Conservation (phyloP, 2,329 filamentous ascomycete genomes). For the Calonectria multiphialidica region DNA sequence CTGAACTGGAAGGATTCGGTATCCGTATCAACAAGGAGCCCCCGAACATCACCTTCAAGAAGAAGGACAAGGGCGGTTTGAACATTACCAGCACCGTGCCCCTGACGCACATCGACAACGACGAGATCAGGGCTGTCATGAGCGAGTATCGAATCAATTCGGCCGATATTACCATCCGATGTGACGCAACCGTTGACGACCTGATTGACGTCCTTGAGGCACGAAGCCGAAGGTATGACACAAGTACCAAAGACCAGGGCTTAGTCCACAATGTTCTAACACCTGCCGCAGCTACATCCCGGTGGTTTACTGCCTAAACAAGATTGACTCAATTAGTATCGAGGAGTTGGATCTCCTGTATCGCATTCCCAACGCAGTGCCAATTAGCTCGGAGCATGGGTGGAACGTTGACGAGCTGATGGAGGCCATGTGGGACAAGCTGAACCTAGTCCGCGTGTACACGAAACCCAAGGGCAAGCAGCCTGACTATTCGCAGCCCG, state of each 20-base stretch:
- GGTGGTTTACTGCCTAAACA: constrained; percentile 99
- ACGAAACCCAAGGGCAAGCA: constrained; percentile 97
- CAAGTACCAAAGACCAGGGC: constrained; percentile 14
- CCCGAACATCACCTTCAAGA: constrained; percentile 98
- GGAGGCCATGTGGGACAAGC: constrained; percentile 98
- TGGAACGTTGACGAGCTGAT: constrained; percentile 98
- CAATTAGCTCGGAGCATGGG: constrained; percentile 96
- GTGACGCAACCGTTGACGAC: constrained; percentile 97
- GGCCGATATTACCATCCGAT: constrained; percentile 96
- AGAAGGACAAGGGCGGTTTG: constrained; percentile 98
- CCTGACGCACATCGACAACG: constrained; percentile 90
- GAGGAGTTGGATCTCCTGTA: constrained; percentile 97
- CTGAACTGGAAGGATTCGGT: constrained; percentile 95
- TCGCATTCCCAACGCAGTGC: constrained; percentile 95
- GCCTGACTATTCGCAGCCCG: constrained; percentile 92
- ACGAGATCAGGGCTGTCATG: constrained; percentile 99
- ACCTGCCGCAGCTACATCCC: constrained; percentile 83
- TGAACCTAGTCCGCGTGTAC: constrained; percentile 91
- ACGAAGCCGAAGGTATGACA: constrained; percentile 74
- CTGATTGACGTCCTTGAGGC: constrained; percentile 96
- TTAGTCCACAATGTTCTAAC: constrained; percentile 29
- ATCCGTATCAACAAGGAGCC: constrained; percentile 98
- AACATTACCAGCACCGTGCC: constrained; percentile 96
- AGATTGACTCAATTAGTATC: constrained; percentile 98
- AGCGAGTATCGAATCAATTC: constrained; percentile 96